Percentiles rank a stretch among this genome's conserved stretches.
phyloP scores from a whole-genome alignment of 306 rosid species.

The Gynostemma pentaphyllum region DNA sequence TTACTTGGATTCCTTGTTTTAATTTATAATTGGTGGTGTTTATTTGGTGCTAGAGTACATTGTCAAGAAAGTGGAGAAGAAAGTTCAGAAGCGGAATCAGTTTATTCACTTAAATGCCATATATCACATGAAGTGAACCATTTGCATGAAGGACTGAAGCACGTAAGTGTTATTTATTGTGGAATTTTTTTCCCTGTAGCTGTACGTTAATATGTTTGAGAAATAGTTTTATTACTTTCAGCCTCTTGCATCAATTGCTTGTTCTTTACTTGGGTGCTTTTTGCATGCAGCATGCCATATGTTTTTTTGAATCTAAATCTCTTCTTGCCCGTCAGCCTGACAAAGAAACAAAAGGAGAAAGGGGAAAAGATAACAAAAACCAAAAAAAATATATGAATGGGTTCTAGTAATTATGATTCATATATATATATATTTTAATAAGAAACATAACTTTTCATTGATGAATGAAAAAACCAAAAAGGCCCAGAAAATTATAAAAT shows the following conservation, averaged over 20 bases:
- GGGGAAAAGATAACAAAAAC: neutral
- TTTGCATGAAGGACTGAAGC: conserved; percentile 92
- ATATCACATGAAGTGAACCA: conserved; percentile 99
- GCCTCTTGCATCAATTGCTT: neutral
- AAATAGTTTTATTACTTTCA: neutral
- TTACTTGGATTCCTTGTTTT: no score
- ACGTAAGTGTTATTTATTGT: conserved; percentile 45
- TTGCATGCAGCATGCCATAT: neutral
- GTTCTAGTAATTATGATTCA: no score
- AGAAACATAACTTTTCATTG: no score
- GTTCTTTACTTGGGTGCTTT: neutral
- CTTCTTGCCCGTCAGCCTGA: neutral
- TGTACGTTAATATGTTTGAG: neutral
- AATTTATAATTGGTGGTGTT: conserved; percentile 14
- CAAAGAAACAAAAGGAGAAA: neutral
- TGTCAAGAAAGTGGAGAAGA: conserved; percentile 96
- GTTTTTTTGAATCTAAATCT: conserved; percentile 1
- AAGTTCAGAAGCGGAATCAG: conserved; percentile 92
- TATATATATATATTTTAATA: no score
- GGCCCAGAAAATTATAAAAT: no score
- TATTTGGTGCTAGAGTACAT: conserved; percentile 50
- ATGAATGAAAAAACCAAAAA: no score
- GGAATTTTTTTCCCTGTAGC: neutral
- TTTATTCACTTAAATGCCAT: conserved; percentile 94
- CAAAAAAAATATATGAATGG: neutral